Percentiles rank a stretch among this genome's conserved stretches.
These are phyloP conservation scores for Allium fistulosum DNA, from an alignment of 106 monocot genomes.

Conservation along the genomic window DNA sequence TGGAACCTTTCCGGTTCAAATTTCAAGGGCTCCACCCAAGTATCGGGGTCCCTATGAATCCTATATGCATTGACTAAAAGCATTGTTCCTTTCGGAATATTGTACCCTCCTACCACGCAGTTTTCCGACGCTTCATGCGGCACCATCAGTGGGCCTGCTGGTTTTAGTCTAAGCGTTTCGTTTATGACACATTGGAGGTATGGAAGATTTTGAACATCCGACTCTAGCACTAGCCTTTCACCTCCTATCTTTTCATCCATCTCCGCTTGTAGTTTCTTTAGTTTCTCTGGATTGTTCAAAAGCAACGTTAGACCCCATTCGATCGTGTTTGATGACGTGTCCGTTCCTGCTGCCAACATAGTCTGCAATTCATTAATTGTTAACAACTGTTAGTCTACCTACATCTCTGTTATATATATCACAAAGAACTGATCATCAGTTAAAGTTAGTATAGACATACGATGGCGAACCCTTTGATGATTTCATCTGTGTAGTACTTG, in stretches of 20 bases:
- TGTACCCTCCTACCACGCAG: constrained; percentile 5
- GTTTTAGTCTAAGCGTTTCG: constrained; percentile 7
- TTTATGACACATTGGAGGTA: constrained; percentile 2
- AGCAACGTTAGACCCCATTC: constrained; percentile 34
- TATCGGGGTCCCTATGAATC: constrained; percentile 9
- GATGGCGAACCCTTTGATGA: not conserved
- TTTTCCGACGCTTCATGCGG: not conserved
- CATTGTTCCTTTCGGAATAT: not conserved
- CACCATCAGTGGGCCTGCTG: constrained; percentile 7
- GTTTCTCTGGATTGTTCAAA: constrained; percentile 25
- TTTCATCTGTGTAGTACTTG: not conserved
- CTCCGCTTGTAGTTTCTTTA: constrained; percentile 15
- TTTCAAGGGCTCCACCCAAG: not conserved
- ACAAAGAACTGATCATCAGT: no score
- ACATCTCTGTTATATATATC: no score
- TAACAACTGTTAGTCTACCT: no score
- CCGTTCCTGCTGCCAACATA: constrained; percentile 18
- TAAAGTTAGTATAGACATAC: not conserved
- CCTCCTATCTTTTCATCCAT: constrained; percentile 11
- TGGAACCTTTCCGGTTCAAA: constrained; percentile 8
- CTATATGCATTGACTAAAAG: constrained; percentile 5
- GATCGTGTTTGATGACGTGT: constrained; percentile 8
- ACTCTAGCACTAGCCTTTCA: constrained; percentile 3
- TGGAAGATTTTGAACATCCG: not conserved
- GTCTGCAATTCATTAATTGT: not conserved